Evolutionary conservation across 306 rosid species (phyloP).

Genomic region (Trifolium dubium): DNA sequence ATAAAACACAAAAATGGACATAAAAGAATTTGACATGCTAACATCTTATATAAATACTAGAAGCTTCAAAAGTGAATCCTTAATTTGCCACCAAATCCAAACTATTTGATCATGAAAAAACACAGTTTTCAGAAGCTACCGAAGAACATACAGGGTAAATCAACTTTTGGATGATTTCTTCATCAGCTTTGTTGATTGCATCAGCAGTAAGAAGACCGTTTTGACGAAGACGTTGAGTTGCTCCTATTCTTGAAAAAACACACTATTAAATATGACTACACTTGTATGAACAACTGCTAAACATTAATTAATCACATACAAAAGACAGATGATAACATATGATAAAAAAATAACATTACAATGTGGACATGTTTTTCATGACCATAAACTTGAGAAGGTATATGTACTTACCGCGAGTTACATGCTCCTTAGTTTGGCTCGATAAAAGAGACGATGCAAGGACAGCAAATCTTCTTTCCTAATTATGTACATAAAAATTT

Average conservation of each 20-base stretch:
- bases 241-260: constrained; percentile 66
- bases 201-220: constrained; percentile 75
- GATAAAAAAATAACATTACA: background rate
- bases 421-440: constrained; percentile 94
- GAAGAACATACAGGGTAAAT: constrained; percentile 82
- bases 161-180: constrained; percentile 71
- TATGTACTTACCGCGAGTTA: constrained; percentile 68
- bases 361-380: background rate
- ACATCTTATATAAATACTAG: constrained; percentile 14
- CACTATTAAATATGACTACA: constrained; percentile 34
- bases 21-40: constrained; percentile 22
- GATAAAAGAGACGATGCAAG: constrained; percentile 86
- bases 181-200: constrained; percentile 76
- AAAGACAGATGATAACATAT: constrained; percentile 18
- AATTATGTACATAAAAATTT: constrained; percentile 25
- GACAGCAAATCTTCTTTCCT: constrained; percentile 94
- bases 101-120: constrained; percentile 3
- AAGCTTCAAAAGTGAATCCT: constrained; percentile 21
- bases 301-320: constrained; percentile 1
- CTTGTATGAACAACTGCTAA: constrained; percentile 14
- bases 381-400: constrained; percentile 26
- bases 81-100: constrained; percentile 18
- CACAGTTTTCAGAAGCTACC: constrained; percentile 10
- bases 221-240: constrained; percentile 74
- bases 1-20: constrained; percentile 24